Conservation (phyloP, 2,329 filamentous ascomycete genomes). For the Pyricularia sp. region DNA sequence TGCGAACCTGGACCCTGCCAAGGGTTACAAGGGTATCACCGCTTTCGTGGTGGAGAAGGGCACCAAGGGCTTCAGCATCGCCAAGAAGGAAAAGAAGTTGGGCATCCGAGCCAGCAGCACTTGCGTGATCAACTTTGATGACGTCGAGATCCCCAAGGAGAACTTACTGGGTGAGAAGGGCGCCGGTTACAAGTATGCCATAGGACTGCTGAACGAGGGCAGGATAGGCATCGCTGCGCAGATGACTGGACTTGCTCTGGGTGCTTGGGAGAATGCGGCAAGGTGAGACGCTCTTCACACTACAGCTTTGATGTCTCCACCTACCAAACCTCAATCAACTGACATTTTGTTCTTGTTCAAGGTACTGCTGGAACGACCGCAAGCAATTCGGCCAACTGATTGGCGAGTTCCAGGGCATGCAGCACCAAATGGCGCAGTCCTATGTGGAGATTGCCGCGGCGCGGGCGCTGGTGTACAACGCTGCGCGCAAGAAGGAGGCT, state of each 20-base stretch:
- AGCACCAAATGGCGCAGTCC: conserved; percentile 93
- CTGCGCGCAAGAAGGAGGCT: conserved; percentile 93
- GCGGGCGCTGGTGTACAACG: conserved; percentile 87
- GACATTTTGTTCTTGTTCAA: conserved; percentile 13
- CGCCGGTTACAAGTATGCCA: conserved; percentile 96
- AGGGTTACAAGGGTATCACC: conserved; percentile 93
- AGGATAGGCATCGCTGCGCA: conserved; percentile 96
- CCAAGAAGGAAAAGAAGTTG: conserved; percentile 99
- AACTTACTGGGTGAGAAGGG: conserved; percentile 83
- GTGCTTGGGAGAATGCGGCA: conserved; percentile 89
- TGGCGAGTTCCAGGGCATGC: conserved; percentile 98
- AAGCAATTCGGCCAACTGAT: conserved; percentile 91
- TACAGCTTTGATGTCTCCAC: background rate
- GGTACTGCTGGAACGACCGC: conserved; percentile 95
- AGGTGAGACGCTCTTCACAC: conserved; percentile 29
- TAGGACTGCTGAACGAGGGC: conserved; percentile 85
- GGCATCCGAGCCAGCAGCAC: conserved; percentile 93
- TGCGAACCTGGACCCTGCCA: conserved; percentile 81
- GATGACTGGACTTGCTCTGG: conserved; percentile 93
- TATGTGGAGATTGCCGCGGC: conserved; percentile 90
- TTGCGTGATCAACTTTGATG: conserved; percentile 94
- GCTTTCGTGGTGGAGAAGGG: conserved; percentile 91
- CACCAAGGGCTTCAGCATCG: conserved; percentile 79
- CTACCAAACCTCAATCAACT: background rate
- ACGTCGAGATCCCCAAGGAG: conserved; percentile 77